A percentile compares a stretch with the other conserved stretches of the same genome.
Evolutionary conservation across 495 filamentous ascomycete species (phyloP).

Genomic region (Hypoxylon fragiforme): DNA sequence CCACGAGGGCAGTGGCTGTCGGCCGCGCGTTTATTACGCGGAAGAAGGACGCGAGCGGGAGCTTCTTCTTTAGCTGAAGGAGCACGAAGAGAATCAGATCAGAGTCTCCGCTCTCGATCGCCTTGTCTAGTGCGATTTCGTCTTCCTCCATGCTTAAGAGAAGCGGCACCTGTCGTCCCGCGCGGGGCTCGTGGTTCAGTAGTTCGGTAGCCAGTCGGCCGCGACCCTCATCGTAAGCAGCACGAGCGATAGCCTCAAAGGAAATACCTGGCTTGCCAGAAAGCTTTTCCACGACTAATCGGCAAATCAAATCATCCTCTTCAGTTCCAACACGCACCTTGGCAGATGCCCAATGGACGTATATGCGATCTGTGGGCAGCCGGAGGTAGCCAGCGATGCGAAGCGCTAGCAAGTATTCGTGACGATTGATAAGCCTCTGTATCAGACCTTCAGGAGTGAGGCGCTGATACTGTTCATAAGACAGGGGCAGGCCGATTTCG

Average conservation of each 20-base stretch:
- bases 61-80: slow-evolving; percentile 84
- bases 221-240: slow-evolving; percentile 95
- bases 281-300: slow-evolving; percentile 82
- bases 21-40: slow-evolving; percentile 86
- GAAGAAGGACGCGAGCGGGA: slow-evolving; percentile 90
- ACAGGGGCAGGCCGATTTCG: slow-evolving; percentile 86
- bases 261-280: slow-evolving; percentile 87
- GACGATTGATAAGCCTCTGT: slow-evolving; percentile 79
- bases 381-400: slow-evolving; percentile 86
- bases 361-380: slow-evolving; percentile 85
- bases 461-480: slow-evolving; percentile 85
- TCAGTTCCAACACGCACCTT: slow-evolving; percentile 86
- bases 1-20: slow-evolving; percentile 84
- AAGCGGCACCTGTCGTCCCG: slow-evolving; percentile 93
- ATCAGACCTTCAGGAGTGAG: slow-evolving; percentile 87
- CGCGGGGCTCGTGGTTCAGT: slow-evolving; percentile 89
- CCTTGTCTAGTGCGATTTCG: slow-evolving; percentile 93
- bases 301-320: slow-evolving; percentile 86
- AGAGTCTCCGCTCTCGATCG: slow-evolving; percentile 92
- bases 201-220: slow-evolving; percentile 83
- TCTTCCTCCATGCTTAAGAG: slow-evolving; percentile 95
- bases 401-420: slow-evolving; percentile 90
- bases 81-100: slow-evolving; percentile 91
- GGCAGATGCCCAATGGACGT: slow-evolving; percentile 94
- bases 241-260: slow-evolving; percentile 88